These are phyloP conservation scores for Penicillium angulare DNA, from an alignment of 495 filamentous ascomycete genomes.

Conservation along the genomic window DNA sequence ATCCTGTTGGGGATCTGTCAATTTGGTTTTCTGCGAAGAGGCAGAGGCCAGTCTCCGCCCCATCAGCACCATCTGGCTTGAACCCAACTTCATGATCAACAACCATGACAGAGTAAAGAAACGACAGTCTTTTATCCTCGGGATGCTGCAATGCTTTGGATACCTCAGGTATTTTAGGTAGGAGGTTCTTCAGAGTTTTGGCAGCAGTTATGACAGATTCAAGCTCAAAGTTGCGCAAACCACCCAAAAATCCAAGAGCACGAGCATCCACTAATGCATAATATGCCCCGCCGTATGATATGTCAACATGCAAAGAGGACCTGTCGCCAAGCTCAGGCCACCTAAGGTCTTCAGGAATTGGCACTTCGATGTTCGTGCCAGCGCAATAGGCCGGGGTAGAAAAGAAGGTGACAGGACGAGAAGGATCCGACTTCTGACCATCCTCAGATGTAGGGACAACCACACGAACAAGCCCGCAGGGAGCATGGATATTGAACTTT, in stretches of 20 bases:
- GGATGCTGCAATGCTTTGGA: constrained; percentile 12
- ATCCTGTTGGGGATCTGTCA: constrained; percentile 29
- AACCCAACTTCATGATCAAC: neutral
- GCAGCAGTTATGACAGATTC: constrained; percentile 8
- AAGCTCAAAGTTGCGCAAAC: constrained; percentile 12
- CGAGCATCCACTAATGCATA: constrained; percentile 20
- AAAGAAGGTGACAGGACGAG: constrained; percentile 20
- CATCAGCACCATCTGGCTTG: neutral
- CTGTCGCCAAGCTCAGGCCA: constrained; percentile 20
- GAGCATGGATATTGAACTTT: constrained; percentile 19
- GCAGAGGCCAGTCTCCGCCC: constrained; percentile 17
- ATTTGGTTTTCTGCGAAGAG: constrained; percentile 28
- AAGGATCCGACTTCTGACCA: constrained; percentile 15
- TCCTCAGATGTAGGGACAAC: constrained; percentile 15
- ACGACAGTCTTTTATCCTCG: constrained; percentile 17
- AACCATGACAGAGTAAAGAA: constrained; percentile 12
- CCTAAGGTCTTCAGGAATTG: constrained; percentile 16
- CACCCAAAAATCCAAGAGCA: constrained; percentile 19
- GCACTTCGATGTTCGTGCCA: constrained; percentile 9
- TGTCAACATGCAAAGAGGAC: constrained; percentile 7
- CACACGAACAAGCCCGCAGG: constrained; percentile 17
- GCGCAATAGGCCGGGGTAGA: constrained; percentile 25
- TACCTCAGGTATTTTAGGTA: constrained; percentile 13
- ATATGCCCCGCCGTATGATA: constrained; percentile 23
- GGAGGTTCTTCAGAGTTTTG: constrained; percentile 16